Evolutionary conservation across 2,329 filamentous ascomycete species (phyloP).

Genomic region (Cladosporium sp.): DNA sequence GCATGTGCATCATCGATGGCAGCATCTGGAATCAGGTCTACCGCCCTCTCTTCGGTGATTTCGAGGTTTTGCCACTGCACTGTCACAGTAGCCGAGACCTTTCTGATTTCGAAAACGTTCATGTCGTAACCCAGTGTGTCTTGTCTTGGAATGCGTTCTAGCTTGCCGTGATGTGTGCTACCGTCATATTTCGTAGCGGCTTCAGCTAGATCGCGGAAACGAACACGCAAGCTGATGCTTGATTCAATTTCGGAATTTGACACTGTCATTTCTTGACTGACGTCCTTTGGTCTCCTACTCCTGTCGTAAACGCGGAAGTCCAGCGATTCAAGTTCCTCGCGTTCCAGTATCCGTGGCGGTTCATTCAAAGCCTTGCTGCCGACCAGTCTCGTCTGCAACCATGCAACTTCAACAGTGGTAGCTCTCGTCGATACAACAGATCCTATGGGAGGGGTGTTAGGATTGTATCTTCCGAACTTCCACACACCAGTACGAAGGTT

Average conservation of each 20-base stretch:
- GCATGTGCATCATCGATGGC: conserved; percentile 53
- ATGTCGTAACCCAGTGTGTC: conserved; percentile 54
- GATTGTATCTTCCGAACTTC: conserved; percentile 50
- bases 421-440: conserved; percentile 50
- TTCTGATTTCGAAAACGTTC: conserved; percentile 52
- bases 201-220: conserved; percentile 50
- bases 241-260: conserved; percentile 33
- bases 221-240: conserved; percentile 37
- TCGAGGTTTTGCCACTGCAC: conserved; percentile 58
- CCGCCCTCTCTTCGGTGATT: conserved; percentile 44
- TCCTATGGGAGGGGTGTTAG: conserved; percentile 47
- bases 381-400: conserved; percentile 44
- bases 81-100: conserved; percentile 46
- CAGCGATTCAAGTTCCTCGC: conserved; percentile 39
- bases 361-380: conserved; percentile 18
- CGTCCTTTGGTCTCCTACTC: not conserved
- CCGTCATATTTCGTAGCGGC: conserved; percentile 51
- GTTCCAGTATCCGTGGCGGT: conserved; percentile 27
- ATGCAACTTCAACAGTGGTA: conserved; percentile 45
- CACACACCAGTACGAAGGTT: conserved; percentile 50
- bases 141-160: conserved; percentile 43
- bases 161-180: conserved; percentile 34
- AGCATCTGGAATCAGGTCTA: conserved; percentile 46
- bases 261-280: conserved; percentile 18
- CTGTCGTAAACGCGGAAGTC: conserved; percentile 42